phyloP scores from a whole-genome alignment of 2,329 filamentous ascomycete species.

The Ophiostoma angusticollis region DNA sequence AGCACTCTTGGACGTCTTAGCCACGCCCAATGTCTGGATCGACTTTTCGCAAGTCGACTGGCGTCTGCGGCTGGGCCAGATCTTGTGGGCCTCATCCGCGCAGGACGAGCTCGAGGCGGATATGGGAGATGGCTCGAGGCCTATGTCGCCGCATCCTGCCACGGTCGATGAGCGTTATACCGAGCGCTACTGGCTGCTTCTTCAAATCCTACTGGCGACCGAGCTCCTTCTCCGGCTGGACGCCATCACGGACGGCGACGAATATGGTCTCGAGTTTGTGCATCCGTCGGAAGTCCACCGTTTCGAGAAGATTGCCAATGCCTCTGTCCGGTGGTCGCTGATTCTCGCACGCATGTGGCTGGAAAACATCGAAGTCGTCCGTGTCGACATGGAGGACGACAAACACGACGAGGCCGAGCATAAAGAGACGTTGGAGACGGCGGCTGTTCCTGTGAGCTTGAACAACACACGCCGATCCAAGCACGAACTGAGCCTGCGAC shows the following conservation, averaged over 20 bases:
- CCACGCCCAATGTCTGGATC: slow-evolving; percentile 55
- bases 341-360: slow-evolving; percentile 52
- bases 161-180: slow-evolving; percentile 40
- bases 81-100: slow-evolving; percentile 43
- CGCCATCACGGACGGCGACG: slow-evolving; percentile 47
- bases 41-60: slow-evolving; percentile 65
- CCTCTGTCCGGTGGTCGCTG: slow-evolving; percentile 54
- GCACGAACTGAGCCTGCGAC: slow-evolving; percentile 18
- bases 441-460: not conserved
- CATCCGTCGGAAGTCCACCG: slow-evolving; percentile 43
- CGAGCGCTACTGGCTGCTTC: slow-evolving; percentile 53
- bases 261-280: slow-evolving; percentile 38
- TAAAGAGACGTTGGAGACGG: not conserved
- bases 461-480: not conserved
- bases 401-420: not conserved
- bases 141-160: slow-evolving; percentile 28
- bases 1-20: slow-evolving; percentile 52
- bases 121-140: slow-evolving; percentile 18
- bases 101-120: slow-evolving; percentile 11
- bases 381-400: slow-evolving; percentile 13
- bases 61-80: slow-evolving; percentile 59
- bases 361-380: slow-evolving; percentile 47
- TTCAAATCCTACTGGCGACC: slow-evolving; percentile 52
- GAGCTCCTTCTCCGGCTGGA: slow-evolving; percentile 54
- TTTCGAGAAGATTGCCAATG: slow-evolving; percentile 49